Evolutionary conservation across 805 yeast species (phyloP), one percentile per base, ranked within the genome.

Genomic region (Yamadazyma takamatsuzukensis): DNA sequence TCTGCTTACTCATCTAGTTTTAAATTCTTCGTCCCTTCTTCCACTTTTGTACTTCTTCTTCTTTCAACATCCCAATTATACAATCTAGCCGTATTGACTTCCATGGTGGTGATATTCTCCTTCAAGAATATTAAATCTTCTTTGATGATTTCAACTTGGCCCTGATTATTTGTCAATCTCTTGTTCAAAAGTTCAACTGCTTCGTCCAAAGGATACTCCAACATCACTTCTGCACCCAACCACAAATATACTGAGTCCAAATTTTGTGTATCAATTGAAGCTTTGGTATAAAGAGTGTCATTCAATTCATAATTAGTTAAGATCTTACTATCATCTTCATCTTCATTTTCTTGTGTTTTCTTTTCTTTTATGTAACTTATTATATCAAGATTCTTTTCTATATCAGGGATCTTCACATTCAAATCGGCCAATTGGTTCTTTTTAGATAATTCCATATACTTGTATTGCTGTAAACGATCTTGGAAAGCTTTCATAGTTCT

Each of bases 221-320:
- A 69, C 97, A 93, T 90, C 6, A 90, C 89, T 47, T 88, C 95
- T 0, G 98, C 98, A 8, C 98, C 98, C n/a, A 93, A 70, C 98
- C 98, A 93, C 29, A 93, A 67, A 43, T 78, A 78, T 2, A 93
- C 97, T 2, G 64, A 56, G 16, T 73, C 58, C 32, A 72, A 53
- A 18, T 72, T 74, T 21, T 78, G 70, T 5, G 76, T 66, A 24
- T 76, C 76, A 19, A 93, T 68, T 22, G 68, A 70, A 1, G 98
- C 98, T 37, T 78, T 78, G 6, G 97, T 83, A 54, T 77, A 90
- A 25, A 93, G 70, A 0, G 98, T 90, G 52, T 93, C 97, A 58
- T 93, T 90, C 50, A 93, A 72, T 58, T 89, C 96, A 53, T 85
- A 93, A 54, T 83, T 83, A n/a, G 88, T 77, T 32, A 76, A 80